Conservation (phyloP, 2,329 filamentous ascomycete genomes). For the Botrytis sinoallii region DNA sequence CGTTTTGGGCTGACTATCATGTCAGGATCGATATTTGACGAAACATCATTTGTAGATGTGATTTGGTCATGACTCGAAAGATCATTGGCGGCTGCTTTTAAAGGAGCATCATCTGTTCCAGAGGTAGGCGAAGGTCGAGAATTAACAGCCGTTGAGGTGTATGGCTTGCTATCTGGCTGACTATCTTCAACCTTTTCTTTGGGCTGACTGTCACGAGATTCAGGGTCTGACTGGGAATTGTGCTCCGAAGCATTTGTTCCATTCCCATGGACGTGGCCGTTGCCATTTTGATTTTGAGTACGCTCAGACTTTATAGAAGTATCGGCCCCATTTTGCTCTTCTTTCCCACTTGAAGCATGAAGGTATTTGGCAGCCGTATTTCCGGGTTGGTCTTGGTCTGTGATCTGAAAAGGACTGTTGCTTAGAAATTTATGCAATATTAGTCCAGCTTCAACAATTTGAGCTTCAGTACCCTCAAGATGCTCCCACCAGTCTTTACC, state of each 20-base stretch:
- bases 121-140: slow-evolving; percentile 1
- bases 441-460: slow-evolving; percentile 70
- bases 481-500: slow-evolving; percentile 86
- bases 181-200: slow-evolving; percentile 24
- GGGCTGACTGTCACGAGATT: neutral
- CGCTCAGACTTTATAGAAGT: neutral
- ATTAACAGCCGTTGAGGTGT: neutral
- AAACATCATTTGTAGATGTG: slow-evolving; percentile 12
- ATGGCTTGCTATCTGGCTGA: neutral
- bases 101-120: slow-evolving; percentile 28
- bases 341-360: slow-evolving; percentile 14
- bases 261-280: slow-evolving; percentile 9
- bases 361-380: slow-evolving; percentile 17
- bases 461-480: slow-evolving; percentile 66
- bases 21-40: slow-evolving; percentile 1
- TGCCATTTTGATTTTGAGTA: slow-evolving; percentile 10
- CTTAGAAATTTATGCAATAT: slow-evolving; percentile 68
- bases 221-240: slow-evolving; percentile 10
- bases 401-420: slow-evolving; percentile 51
- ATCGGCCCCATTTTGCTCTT: neutral
- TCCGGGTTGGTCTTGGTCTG: slow-evolving; percentile 9
- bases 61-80: slow-evolving; percentile 28
- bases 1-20: slow-evolving; percentile 14
- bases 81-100: slow-evolving; percentile 34
- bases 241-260: slow-evolving; percentile 13